Evolutionary conservation across 768 basidiomycete species (phyloP), one percentile per base, ranked within the genome.

Genomic region (Clitopilus hobsonii): DNA sequence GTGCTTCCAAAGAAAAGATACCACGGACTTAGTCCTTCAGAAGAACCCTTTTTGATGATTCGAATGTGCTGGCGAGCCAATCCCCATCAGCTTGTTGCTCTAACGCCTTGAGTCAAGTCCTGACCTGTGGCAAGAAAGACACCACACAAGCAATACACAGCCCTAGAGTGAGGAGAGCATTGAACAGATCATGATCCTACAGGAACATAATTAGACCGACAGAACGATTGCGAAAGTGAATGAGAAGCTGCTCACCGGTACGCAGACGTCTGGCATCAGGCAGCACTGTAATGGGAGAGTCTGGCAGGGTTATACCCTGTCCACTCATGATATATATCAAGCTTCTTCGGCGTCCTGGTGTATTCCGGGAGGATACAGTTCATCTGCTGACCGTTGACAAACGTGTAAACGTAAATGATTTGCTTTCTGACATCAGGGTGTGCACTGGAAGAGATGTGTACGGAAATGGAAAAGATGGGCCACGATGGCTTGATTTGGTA

Each of bases 11-110:
- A 81, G 6, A 98, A 75, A 27, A 98, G 73, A 65, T 90, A 98
- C 81, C 89, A 87, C 14, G 95, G 93, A 57, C 90, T 94, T 58
- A 98, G 85, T 0, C 97, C 97, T 60, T 95, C 86, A 0, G 89
- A 93, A 0, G 93, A 88, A 36, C 83, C 79, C 20, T 84, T 78
- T 49, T 75, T 67, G 63, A 97, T 88, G 60, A 97, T 97, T 6
- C 93, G 81, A 52, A 84, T 71, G 62, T 92, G 91, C 88, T 93
- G 30, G 8, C 22, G 20, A 27, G 13, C 48, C 23, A 29, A 36
- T 25, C 29, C 52, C n/a, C 22, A 36, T 27, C 20, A 51, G 45
- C n/a, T n/a, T 50, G 10, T 22, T 22, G 49, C 1, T 52, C 25
- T 13, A 56, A 27, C 13, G 3, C 13, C 45, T 36, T 3, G 32